Evolutionary conservation across 805 yeast species (phyloP).

Genomic region (Ogataea nonfermentans): DNA sequence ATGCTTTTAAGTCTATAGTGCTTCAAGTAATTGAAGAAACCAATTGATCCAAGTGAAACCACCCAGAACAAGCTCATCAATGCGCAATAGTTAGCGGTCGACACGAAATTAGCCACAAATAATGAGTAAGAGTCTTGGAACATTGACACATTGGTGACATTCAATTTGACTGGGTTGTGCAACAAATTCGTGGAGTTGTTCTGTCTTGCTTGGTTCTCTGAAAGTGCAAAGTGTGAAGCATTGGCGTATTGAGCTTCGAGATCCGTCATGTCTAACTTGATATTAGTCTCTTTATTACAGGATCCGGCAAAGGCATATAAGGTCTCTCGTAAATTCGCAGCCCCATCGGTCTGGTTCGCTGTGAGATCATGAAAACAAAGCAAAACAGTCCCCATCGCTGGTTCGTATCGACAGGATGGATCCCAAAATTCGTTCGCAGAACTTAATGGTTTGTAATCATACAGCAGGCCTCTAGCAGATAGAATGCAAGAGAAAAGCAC

Average conservation of each 20-base stretch:
- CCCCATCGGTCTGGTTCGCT: neutral
- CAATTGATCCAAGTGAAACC: constrained; percentile 14
- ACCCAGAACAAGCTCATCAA: constrained; percentile 27
- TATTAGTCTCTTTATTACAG: constrained; percentile 16
- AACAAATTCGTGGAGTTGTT: constrained; percentile 1
- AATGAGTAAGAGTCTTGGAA: constrained; percentile 18
- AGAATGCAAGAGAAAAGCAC: constrained; percentile 25
- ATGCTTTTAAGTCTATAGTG: constrained; percentile 6
- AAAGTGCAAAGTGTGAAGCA: constrained; percentile 14
- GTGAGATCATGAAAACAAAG: constrained; percentile 23
- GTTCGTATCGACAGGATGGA: constrained; percentile 27
- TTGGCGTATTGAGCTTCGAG: constrained; percentile 11
- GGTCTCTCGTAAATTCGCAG: constrained; percentile 7
- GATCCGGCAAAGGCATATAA: constrained; percentile 4
- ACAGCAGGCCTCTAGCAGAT: constrained; percentile 14
- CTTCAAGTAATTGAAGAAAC: constrained; percentile 19
- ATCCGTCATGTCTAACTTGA: constrained; percentile 3
- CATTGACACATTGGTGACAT: constrained; percentile 4
- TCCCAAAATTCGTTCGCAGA: constrained; percentile 21
- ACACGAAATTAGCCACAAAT: constrained; percentile 23
- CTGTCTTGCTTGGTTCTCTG: neutral
- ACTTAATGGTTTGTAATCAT: constrained; percentile 20
- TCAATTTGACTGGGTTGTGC: constrained; percentile 19
- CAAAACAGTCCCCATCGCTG: constrained; percentile 26
- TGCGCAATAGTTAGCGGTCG: constrained; percentile 15